Percentiles rank a stretch among this genome's conserved stretches.
These are phyloP conservation scores for Xylariaceae sp. DNA, from an alignment of 2,329 filamentous ascomycete species.

Conservation along the genomic window DNA sequence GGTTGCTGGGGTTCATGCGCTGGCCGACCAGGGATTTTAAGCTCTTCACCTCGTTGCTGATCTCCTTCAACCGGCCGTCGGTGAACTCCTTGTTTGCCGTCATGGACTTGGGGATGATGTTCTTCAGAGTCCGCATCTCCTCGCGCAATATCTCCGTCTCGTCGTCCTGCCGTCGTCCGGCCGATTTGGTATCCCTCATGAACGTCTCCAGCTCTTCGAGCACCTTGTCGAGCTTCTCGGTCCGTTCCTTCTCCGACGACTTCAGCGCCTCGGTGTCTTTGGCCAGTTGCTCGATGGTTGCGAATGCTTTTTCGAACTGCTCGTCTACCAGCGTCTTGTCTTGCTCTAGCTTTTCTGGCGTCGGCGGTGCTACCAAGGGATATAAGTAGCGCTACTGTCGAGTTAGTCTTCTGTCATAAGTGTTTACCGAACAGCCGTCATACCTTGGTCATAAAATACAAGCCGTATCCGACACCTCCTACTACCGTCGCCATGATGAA, in stretches of 20 bases:
- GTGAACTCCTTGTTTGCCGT: conserved; percentile 84
- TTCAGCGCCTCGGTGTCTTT: conserved; percentile 91
- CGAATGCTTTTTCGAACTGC: conserved; percentile 89
- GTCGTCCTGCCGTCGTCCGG: conserved; percentile 80
- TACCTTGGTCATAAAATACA: conserved; percentile 88
- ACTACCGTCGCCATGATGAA: conserved; percentile 99
- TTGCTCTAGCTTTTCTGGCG: conserved; percentile 88
- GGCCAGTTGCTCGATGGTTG: conserved; percentile 86
- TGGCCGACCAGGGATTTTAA: conserved; percentile 82
- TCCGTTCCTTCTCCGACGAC: conserved; percentile 80
- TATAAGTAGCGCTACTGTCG: conserved; percentile 81
- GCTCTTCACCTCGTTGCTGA: conserved; percentile 86
- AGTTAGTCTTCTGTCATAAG: conserved; percentile 5
- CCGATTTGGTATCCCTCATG: conserved; percentile 77
- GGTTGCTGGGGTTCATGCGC: conserved; percentile 51
- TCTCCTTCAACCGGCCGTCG: conserved; percentile 79
- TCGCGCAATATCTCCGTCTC: conserved; percentile 85
- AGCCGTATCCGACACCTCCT: conserved; percentile 83
- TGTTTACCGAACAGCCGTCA: conserved; percentile 7
- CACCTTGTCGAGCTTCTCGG: conserved; percentile 78
- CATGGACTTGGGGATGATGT: conserved; percentile 85
- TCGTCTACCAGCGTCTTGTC: conserved; percentile 93
- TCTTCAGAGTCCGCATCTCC: conserved; percentile 80
- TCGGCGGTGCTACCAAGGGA: conserved; percentile 89
- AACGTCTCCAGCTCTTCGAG: conserved; percentile 84